Base-by-base conservation (phyloP, 2,329 filamentous ascomycete species). In the Cladosporium austrohemisphaericum region DNA sequence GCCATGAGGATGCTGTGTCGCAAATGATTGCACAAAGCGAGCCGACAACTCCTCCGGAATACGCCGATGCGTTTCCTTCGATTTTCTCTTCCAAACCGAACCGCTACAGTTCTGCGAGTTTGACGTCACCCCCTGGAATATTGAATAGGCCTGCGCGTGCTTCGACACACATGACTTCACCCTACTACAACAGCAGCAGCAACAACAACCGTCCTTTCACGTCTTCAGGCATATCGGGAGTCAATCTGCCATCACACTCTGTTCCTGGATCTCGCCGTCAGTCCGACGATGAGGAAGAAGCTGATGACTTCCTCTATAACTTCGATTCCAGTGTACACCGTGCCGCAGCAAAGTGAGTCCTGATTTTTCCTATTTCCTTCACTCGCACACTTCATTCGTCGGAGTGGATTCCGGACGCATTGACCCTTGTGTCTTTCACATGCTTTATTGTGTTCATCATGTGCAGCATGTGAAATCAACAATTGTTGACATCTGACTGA, bases 1-100 rank as follows among this genome's bases (percentile, higher is more conserved):
- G 88, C 66, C 86, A 97, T 73, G 85, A 90, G 62, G 84, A 89
- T 59, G 87, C 93, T 59, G 77, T 94, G 50, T 60, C 72, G 71
- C 63, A 71, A 72, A 74, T 76, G 60, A 70, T 76, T 54, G 76
- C 82, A 53, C 88, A 94, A 65, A 95, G 88, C 60, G 92, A 97
- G 71, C 93, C 93, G 13, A 96, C 93, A 2, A 98, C 93, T 18
- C 93, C 93, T 18, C 93, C 93, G 25, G 93, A 97, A 68, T 92
- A 93, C 68, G 85, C 84, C 60, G 89, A 95, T 57, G 82, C 81
- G 54, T 92, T 95, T 62, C 50, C 62, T 4, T 59, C 55, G 86
- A 49, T 83, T 57, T 41, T n/a, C n/a, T 87, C 93, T 65, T 89
- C 88, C 49, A 83, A 89, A 33, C 87, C 89, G 35, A 91, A 91